These are phyloP conservation scores for Mycena chlorophos DNA, from an alignment of 768 basidiomycete species.

Conservation along the genomic window DNA sequence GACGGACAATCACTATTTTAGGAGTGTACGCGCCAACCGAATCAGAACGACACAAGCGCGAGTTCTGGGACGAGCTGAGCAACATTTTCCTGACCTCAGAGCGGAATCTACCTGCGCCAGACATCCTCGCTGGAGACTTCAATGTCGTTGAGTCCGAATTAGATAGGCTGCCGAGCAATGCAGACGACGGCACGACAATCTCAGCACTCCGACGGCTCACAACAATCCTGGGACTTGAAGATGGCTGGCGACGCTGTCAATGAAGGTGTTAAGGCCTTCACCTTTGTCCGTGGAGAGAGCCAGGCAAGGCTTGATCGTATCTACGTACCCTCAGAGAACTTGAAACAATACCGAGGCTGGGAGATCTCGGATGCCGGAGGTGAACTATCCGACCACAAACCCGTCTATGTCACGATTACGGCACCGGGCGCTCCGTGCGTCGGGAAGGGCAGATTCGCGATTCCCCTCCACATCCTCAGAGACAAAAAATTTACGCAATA, in stretches of 20 bases:
- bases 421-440: slow-evolving; percentile 5
- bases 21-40: slow-evolving; percentile 25
- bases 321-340: not conserved
- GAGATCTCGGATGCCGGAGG: not conserved
- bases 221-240: slow-evolving; percentile 1
- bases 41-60: not conserved
- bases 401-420: slow-evolving; percentile 2
- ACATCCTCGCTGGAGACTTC: slow-evolving; percentile 1
- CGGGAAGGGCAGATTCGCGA: not conserved
- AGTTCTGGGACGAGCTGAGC: slow-evolving; percentile 20
- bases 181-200: not conserved
- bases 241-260: slow-evolving; percentile 13
- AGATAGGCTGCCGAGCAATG: slow-evolving; percentile 9
- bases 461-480: not conserved
- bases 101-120: slow-evolving; percentile 7
- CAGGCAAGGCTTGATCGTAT: slow-evolving; percentile 6
- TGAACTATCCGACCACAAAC: slow-evolving; percentile 1
- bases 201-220: slow-evolving; percentile 1
- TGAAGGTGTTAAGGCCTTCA: not conserved
- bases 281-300: not conserved
- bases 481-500: not conserved
- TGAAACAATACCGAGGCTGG: slow-evolving; percentile 4
- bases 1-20: slow-evolving; percentile 5
- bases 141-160: slow-evolving; percentile 11
- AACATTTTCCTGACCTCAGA: not conserved